Evolutionary conservation across 1,284 basidiomycete genomes (phyloP).

Genomic region (Trametes sp.): DNA sequence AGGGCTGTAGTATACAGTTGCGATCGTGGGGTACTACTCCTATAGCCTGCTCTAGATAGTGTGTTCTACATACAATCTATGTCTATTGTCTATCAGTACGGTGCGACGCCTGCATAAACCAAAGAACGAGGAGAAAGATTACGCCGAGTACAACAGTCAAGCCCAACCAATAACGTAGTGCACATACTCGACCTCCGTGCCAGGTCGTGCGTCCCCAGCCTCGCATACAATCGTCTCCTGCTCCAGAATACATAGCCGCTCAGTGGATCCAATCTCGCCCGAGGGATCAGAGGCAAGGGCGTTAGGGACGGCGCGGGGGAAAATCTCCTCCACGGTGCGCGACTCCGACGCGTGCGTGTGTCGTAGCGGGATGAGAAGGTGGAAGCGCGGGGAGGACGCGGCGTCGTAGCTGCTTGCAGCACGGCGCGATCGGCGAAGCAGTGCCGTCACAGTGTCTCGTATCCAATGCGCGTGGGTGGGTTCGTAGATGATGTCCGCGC

Average conservation of each 20-base stretch:
- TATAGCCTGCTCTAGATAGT: too few species aligned
- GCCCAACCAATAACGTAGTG: conserved; percentile 74
- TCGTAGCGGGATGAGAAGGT: conserved; percentile 79
- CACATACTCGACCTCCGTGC: conserved; percentile 60
- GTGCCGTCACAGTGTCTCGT: conserved; percentile 56
- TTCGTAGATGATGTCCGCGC: conserved; percentile 84
- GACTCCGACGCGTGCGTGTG: conserved; percentile 69
- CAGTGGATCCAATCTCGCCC: background rate
- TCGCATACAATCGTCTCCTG: conserved; percentile 66
- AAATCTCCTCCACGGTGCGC: conserved; percentile 62
- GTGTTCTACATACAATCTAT: too few species aligned
- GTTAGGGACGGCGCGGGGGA: conserved; percentile 44
- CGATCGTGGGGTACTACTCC: too few species aligned
- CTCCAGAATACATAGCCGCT: conserved; percentile 50
- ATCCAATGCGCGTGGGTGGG: conserved; percentile 73
- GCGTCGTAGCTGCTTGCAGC: background rate
- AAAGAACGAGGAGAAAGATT: background rate
- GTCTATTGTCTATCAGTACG: background rate
- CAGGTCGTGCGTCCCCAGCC: conserved; percentile 42
- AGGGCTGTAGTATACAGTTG: too few species aligned
- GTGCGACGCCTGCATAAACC: background rate
- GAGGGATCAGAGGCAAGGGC: background rate
- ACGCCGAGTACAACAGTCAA: background rate
- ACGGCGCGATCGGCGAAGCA: conserved; percentile 56
- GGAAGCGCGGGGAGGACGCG: conserved; percentile 54